phyloP scores from a whole-genome alignment of 805 yeast species.

The Isabelozyma gotoi region DNA sequence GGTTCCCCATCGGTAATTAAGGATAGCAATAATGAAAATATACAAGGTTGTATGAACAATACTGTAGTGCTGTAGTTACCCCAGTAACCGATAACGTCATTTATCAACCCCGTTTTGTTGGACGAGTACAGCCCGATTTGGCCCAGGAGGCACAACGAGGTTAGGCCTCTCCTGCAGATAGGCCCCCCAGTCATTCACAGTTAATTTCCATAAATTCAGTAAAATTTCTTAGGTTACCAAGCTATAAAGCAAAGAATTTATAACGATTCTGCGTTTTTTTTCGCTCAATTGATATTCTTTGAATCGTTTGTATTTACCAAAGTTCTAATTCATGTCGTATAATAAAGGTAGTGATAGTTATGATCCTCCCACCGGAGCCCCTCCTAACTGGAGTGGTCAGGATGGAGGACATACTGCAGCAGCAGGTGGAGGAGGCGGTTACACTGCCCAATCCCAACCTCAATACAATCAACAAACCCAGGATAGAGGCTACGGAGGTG shows the following conservation, averaged over 20 bases:
- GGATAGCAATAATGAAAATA: too few species aligned
- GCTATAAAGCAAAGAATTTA: background rate
- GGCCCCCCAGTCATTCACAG: background rate
- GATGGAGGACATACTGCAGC: conserved; percentile 5
- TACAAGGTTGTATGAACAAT: too few species aligned
- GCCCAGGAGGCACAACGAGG: background rate
- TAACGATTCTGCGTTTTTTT: too few species aligned
- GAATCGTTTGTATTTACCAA: background rate
- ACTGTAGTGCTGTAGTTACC: too few species aligned
- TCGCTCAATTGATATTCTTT: background rate
- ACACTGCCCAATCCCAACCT: conserved; percentile 23
- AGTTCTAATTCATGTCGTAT: conserved; percentile 7
- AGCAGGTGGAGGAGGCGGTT: conserved; percentile 9
- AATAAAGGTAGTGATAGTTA: conserved; percentile 7
- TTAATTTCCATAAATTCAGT: background rate
- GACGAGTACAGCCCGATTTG: background rate
- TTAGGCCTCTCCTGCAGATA: background rate
- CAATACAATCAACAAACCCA: conserved; percentile 12
- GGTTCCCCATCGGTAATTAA: too few species aligned
- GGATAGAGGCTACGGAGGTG: conserved; percentile 23
- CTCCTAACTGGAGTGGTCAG: conserved; percentile 23
- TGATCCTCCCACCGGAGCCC: conserved; percentile 28
- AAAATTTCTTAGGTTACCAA: background rate
- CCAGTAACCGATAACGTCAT: too few species aligned
- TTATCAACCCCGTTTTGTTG: background rate